Conservation (phyloP, 2,329 filamentous ascomycete species). For the Ophiocordyceps polyrhachis-furcata region DNA sequence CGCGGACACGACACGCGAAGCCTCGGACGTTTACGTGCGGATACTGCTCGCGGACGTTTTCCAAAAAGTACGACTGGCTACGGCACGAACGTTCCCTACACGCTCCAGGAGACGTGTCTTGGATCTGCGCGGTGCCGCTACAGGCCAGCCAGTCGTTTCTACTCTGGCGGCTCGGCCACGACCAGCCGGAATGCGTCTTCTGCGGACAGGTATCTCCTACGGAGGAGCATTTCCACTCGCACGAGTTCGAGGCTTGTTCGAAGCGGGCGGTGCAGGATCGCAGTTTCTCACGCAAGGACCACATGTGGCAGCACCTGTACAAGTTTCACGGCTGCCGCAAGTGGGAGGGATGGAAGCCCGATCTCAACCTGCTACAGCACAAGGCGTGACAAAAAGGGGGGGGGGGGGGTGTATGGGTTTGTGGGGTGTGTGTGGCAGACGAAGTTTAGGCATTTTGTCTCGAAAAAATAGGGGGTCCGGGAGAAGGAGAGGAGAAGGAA, state of each 20-base stretch:
- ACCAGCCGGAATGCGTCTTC: slow-evolving; percentile 20
- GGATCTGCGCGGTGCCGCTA: slow-evolving; percentile 28
- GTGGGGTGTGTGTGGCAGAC: no score
- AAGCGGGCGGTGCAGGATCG: slow-evolving; percentile 24
- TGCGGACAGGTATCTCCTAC: slow-evolving; percentile 16
- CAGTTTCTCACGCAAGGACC: slow-evolving; percentile 22
- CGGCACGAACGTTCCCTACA: slow-evolving; percentile 33
- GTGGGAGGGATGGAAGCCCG: slow-evolving; percentile 28
- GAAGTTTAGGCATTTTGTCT: no score
- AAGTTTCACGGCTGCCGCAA: slow-evolving; percentile 26
- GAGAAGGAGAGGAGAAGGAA: no score
- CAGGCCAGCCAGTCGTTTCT: slow-evolving; percentile 19
- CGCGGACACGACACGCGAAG: slow-evolving; percentile 3
- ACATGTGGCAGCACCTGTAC: slow-evolving; percentile 21
- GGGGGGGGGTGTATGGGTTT: neutral
- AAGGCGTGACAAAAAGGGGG: slow-evolving; percentile 4
- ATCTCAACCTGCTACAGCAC: slow-evolving; percentile 15
- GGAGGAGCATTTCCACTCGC: slow-evolving; percentile 17
- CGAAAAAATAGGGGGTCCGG: no score
- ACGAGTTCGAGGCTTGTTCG: slow-evolving; percentile 28
- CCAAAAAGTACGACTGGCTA: slow-evolving; percentile 21
- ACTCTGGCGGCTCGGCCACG: slow-evolving; percentile 28
- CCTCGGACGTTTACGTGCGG: slow-evolving; percentile 16
- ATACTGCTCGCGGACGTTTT: slow-evolving; percentile 19
- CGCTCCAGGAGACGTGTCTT: slow-evolving; percentile 20